A percentile compares a stretch with the other conserved stretches of the same genome.
Evolutionary conservation across 305 asterid genomes (phyloP).

Genomic region (Rubia occidens): DNA sequence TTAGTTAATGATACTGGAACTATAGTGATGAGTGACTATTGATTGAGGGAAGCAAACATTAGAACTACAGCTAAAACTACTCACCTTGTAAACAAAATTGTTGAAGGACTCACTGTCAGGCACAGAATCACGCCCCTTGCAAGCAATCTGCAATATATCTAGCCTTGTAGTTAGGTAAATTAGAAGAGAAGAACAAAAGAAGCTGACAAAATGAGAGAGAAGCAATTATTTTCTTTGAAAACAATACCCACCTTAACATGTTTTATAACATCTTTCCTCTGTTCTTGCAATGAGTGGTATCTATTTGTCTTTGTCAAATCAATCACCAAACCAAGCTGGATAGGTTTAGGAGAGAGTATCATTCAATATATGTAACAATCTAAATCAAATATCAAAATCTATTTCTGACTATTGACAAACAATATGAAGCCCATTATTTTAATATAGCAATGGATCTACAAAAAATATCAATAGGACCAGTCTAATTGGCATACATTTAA

Average conservation of each 20-base stretch:
- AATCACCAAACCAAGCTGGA: constrained; percentile 94
- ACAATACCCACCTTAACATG: constrained; percentile 69
- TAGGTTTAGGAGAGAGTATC: constrained; percentile 21
- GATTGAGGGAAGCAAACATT: neutral
- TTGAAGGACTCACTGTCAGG: constrained; percentile 90
- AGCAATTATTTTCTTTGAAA: neutral
- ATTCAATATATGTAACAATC: constrained; percentile 15
- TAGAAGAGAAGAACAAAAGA: neutral
- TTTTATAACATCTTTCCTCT: constrained; percentile 75
- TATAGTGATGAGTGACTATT: neutral
- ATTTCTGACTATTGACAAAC: neutral
- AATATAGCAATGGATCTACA: neutral
- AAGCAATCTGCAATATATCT: constrained; percentile 55
- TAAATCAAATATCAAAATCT: neutral
- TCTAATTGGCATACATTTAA: neutral
- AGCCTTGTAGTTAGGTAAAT: constrained; percentile 15
- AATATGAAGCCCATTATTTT: neutral
- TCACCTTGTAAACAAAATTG: constrained; percentile 78
- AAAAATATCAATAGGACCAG: neutral
- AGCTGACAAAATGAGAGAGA: neutral
- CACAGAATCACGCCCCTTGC: constrained; percentile 95
- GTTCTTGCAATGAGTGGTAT: constrained; percentile 59
- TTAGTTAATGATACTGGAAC: neutral
- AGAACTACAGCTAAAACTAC: constrained; percentile 11
- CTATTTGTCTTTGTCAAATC: constrained; percentile 92